Base-by-base conservation (phyloP, 495 filamentous ascomycete genomes). In the Penicillium crystallinum region DNA sequence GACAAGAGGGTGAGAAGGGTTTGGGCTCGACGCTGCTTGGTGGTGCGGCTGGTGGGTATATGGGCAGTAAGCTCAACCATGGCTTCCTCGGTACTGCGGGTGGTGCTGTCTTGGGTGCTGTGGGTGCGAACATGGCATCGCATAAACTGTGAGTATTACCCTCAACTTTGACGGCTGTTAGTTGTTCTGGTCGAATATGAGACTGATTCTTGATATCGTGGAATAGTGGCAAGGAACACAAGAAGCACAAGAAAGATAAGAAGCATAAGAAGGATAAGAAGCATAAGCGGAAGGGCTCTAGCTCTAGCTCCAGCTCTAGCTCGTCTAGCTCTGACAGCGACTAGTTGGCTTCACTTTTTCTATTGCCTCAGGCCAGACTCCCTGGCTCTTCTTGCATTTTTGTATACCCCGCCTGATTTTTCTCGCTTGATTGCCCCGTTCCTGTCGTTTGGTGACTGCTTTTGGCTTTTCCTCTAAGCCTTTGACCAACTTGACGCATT, bases 51-150 rank as follows among this genome's bases (percentile, higher is more conserved):
- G 77, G 77, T 33, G 72, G 70, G 3, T 65, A 67, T 38, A 38
- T 76, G 17, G 70, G 70, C 37, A 68, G 77, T 38, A 70, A 78
- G 46, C 42, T 75, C 36, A 71, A 73, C 6, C 72, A 70, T 37
- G 72, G 74, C 12, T 17, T 66, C 10, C 27, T 78, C 42, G 69
- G 67, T 2, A 70, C 72, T n/a, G 63, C 68, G 2, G 69, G 67
- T 22, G 74, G 73, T 49, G 75, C 69, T 18, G 52, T 76, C 43
- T 59, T 68, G 6, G 77, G 77, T 33, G 75, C 74, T n/a, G 61
- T 73, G 18, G 73, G 68, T 22, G 67, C 70, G 54, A 74, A 73
- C 41, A 49, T 64, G 23, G 68, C 58, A 3, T 68, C 48, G 0
- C 52, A 67, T 50, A 64, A 72, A 40, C 44, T 68, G 74, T 75